Base-by-base conservation (phyloP, 306 rosid genomes). In the Vachellia pachyceras region DNA sequence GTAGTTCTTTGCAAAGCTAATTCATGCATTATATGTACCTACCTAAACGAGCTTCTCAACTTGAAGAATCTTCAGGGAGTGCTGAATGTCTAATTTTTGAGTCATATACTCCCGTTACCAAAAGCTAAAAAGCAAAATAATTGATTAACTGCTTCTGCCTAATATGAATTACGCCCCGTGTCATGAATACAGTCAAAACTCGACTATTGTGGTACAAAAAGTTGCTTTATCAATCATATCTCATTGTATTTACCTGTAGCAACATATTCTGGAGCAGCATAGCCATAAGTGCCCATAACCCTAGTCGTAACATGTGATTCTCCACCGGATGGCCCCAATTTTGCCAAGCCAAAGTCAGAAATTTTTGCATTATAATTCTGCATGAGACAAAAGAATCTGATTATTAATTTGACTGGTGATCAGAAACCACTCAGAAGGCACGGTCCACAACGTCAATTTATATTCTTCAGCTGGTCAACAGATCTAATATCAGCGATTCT, bases 311-410 rank as follows among this genome's bases (percentile, higher is more conserved):
- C 99, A 44, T 95, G 98, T 6, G 99, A 77, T 18, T 90, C 89
- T 83, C 73, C 93, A 25, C 85, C 92, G 3, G 92, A 57, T 70
- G 99, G 97, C 76, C 97, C 98, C 82, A 90, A 80, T 82, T 92
- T 95, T 0, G 98, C 98, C 89, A 93, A 84, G 13, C 98, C 99
- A 72, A 95, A 95, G 85, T 95, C 98, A 1, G 99, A 75, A 25
- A 93, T 91, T 79, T 91, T 95, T 3, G 99, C 94, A 45, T 88
- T 91, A 87, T 84, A 95, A 68, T 83, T 81, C 98, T 93, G 87
- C 66, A 71, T 41, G 35, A 75, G 35, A 33, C 77, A 54, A 78
- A 33, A 68, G 39, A n/a, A 76, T 67, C 23, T 35, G 74, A 39
- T 39, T 42, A 37, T 66, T 52, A 82, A 33, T 54, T 35, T 68